phyloP scores from a whole-genome alignment of 176 grass and related monocot genomes.

The Hsuehochloa calcarea region DNA sequence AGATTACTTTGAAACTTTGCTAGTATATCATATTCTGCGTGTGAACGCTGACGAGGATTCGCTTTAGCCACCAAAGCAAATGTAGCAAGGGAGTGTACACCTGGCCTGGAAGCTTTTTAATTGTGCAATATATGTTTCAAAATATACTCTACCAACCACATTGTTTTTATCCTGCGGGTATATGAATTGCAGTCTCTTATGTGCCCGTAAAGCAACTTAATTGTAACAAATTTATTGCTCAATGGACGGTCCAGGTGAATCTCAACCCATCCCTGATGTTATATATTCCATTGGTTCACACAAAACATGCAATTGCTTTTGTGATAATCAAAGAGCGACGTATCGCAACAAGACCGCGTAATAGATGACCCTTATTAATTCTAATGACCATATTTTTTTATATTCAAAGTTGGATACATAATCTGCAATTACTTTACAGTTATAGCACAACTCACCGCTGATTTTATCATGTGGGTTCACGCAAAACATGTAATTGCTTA shows the following conservation, averaged over 20 bases:
- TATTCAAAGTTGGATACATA: not conserved
- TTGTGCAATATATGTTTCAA: not conserved
- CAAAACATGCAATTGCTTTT: not conserved
- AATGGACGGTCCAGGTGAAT: not conserved
- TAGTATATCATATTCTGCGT: not conserved
- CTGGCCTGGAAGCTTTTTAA: not conserved
- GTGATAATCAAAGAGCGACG: not conserved
- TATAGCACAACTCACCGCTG: not conserved
- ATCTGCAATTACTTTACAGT: not conserved
- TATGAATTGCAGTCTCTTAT: not conserved
- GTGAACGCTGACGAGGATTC: not conserved
- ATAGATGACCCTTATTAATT: not conserved
- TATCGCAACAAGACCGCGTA: not conserved
- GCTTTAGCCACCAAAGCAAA: not conserved
- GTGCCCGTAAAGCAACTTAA: not conserved
- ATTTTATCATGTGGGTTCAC: not conserved
- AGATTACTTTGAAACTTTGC: not conserved
- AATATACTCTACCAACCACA: not conserved
- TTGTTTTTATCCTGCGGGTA: not conserved
- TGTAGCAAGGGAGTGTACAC: not conserved
- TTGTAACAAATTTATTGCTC: not conserved
- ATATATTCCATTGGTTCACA: not conserved
- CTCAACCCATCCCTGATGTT: not conserved
- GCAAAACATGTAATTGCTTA: not conserved
- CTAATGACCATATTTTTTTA: not conserved